Conservation (phyloP, 345 rosid species). For the Dovyalis caffra region DNA sequence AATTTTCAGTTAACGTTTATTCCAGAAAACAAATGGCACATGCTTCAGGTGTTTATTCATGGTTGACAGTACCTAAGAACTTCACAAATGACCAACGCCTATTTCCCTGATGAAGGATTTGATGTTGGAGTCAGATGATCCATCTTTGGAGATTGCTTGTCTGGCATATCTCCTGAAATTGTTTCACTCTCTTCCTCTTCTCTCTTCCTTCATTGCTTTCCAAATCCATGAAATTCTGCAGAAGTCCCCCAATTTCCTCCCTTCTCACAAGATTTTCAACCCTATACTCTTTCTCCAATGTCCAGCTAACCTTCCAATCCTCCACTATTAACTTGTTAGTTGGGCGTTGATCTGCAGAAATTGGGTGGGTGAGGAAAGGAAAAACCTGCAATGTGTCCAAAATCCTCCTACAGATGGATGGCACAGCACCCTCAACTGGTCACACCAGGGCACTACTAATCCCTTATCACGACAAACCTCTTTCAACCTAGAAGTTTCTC, state of each 20-base stretch:
- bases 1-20: no score
- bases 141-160: slow-evolving; percentile 32
- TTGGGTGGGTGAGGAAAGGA: slow-evolving; percentile 8
- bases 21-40: no score
- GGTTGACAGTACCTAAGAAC: no score
- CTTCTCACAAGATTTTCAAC: slow-evolving; percentile 23
- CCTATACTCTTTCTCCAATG: slow-evolving; percentile 1
- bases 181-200: slow-evolving; percentile 31
- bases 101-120: slow-evolving; percentile 31
- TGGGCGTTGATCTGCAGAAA: not conserved
- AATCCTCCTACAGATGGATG: slow-evolving; percentile 18
- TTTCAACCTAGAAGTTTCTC: not conserved
- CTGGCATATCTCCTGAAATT: slow-evolving; percentile 25
- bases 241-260: slow-evolving; percentile 29
- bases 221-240: slow-evolving; percentile 15
- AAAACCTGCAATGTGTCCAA: slow-evolving; percentile 15
- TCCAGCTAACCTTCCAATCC: slow-evolving; percentile 17
- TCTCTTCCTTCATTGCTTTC: slow-evolving; percentile 29
- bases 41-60: no score
- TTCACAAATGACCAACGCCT: no score
- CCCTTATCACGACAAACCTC: slow-evolving; percentile 11
- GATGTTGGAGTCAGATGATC: slow-evolving; percentile 41
- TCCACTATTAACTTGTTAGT: not conserved
- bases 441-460: slow-evolving; percentile 17
- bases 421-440: slow-evolving; percentile 23